A percentile compares a stretch with the other conserved stretches of the same genome.
phyloP scores from a whole-genome alignment of 73 alveolate species.

The Tetrahymena malaccensis region DNA sequence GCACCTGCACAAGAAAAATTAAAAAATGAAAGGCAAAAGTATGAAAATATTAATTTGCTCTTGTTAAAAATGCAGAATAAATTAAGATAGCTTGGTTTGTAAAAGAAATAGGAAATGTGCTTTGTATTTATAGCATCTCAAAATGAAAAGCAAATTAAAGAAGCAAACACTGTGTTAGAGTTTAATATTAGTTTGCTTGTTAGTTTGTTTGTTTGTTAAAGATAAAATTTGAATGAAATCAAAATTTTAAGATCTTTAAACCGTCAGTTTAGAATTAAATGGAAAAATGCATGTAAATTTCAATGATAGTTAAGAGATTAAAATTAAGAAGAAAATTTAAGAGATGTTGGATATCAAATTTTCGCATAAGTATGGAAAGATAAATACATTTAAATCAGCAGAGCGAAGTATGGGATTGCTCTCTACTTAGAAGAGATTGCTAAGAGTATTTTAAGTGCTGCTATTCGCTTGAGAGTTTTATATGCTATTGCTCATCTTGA shows the following conservation, averaged over 20 bases:
- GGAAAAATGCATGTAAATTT: background rate
- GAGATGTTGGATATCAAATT: background rate
- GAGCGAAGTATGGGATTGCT: background rate
- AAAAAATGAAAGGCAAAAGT: background rate
- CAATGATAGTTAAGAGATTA: background rate
- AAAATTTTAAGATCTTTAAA: background rate
- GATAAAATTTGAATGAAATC: background rate
- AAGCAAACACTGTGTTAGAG: background rate
- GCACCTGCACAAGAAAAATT: background rate
- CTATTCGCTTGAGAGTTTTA: background rate
- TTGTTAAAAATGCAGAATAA: background rate
- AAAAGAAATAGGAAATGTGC: background rate
- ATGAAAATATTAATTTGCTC: background rate
- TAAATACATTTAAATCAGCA: background rate
- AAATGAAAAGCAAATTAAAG: too few species aligned
- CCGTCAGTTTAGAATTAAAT: background rate
- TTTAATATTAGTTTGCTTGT: too few species aligned
- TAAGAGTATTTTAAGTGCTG: background rate
- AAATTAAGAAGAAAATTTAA: background rate
- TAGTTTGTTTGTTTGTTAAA: background rate
- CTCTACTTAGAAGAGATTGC: background rate
- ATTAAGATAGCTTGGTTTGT: background rate
- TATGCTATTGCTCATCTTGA: background rate
- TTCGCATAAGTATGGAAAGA: background rate
- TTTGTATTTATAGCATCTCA: background rate